phyloP scores from a whole-genome alignment of 306 rosid genomes.

The Medicago arabica region DNA sequence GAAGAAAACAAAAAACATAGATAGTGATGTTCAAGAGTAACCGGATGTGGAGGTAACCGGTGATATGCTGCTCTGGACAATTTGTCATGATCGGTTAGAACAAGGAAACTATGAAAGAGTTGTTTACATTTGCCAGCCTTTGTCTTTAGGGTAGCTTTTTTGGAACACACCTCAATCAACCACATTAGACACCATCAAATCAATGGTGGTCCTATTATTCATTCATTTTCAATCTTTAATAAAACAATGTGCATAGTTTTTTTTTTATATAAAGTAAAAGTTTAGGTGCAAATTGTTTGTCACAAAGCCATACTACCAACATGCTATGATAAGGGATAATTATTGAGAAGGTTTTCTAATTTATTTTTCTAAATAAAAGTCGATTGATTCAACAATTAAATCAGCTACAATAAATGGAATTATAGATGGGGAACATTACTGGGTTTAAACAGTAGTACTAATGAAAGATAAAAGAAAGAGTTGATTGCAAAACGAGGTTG shows the following conservation, averaged over 20 bases:
- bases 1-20: not conserved
- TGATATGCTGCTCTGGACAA: slow-evolving; percentile 36
- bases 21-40: not conserved
- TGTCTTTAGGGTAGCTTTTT: slow-evolving; percentile 45
- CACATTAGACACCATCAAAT: slow-evolving; percentile 36
- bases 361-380: no score
- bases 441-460: no score
- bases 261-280: no score
- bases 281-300: not conserved
- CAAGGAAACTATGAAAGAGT: slow-evolving; percentile 35
- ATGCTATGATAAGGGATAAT: not conserved
- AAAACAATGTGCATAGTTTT: no score
- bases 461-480: no score
- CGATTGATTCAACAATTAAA: no score
- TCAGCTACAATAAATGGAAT: no score
- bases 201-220: slow-evolving; percentile 24
- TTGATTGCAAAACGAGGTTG: no score
- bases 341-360: no score
- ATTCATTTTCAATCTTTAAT: not conserved
- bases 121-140: slow-evolving; percentile 30
- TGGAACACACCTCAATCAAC: slow-evolving; percentile 7
- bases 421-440: no score
- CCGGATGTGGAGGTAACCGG: slow-evolving; percentile 43
- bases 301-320: not conserved
- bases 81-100: slow-evolving; percentile 53